Evolutionary conservation across 2,329 filamentous ascomycete species (phyloP).

Genomic region (Trichoderma asperellum): DNA sequence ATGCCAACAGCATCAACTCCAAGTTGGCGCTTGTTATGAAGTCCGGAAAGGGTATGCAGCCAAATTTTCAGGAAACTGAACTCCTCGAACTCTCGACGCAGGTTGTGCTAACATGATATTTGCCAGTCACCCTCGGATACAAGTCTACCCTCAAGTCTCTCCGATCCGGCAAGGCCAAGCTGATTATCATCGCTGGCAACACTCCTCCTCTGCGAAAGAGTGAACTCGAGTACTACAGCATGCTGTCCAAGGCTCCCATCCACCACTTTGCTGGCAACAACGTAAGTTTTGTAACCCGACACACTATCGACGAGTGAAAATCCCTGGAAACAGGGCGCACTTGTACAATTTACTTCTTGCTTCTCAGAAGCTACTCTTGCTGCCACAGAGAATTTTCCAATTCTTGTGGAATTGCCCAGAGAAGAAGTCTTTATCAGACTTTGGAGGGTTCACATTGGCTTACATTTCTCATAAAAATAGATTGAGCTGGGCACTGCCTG

Average conservation of each 20-base stretch:
- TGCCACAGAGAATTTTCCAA: constrained; percentile 30
- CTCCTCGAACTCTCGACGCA: neutral
- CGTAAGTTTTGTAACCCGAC: constrained; percentile 68
- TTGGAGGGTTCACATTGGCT: constrained; percentile 80
- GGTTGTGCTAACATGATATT: constrained; percentile 1
- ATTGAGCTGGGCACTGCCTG: constrained; percentile 98
- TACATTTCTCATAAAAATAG: constrained; percentile 61
- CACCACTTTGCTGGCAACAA: constrained; percentile 99
- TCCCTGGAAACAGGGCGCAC: constrained; percentile 29
- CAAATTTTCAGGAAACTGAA: neutral
- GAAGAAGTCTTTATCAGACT: constrained; percentile 84
- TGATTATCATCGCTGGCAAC: constrained; percentile 92
- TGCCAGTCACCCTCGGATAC: constrained; percentile 48
- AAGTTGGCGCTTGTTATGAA: constrained; percentile 67
- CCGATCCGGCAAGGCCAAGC: constrained; percentile 96
- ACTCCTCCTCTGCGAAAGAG: constrained; percentile 97
- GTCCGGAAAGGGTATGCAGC: constrained; percentile 71
- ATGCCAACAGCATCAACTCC: constrained; percentile 71
- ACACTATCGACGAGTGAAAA: constrained; percentile 32
- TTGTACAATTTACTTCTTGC: constrained; percentile 14
- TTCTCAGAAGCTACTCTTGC: constrained; percentile 32
- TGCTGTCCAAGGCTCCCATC: constrained; percentile 91
- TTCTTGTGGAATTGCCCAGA: constrained; percentile 68
- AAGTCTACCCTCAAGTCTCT: constrained; percentile 74
- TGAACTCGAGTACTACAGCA: constrained; percentile 94